Conservation (phyloP, 2,329 filamentous ascomycete species). For the Cytospora leucostoma region DNA sequence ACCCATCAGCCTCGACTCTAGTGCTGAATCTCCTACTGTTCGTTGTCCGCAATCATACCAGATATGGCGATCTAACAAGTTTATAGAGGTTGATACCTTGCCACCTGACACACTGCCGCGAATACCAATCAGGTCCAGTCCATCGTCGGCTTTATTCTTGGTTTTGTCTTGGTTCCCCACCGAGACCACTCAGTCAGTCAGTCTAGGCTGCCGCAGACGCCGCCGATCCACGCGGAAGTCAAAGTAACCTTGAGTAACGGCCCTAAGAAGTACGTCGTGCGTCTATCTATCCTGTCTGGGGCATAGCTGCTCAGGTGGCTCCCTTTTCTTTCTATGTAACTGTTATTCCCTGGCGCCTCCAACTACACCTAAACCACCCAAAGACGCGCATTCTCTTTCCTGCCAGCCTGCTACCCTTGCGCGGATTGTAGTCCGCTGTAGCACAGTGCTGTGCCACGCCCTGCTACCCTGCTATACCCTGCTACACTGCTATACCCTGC, state of each 20-base stretch:
- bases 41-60: neutral
- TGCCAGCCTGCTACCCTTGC: neutral
- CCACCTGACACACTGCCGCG: neutral
- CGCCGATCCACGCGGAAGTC: constrained; percentile 25
- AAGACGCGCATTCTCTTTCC: neutral
- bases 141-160: constrained; percentile 27
- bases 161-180: constrained; percentile 24
- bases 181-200: constrained; percentile 21
- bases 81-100: neutral
- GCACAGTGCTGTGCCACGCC: constrained; percentile 12
- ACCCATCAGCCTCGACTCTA: constrained; percentile 13
- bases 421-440: constrained; percentile 9
- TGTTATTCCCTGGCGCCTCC: constrained; percentile 5
- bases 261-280: constrained; percentile 18
- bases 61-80: constrained; percentile 7
- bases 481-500: constrained; percentile 13
- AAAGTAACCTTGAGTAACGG: constrained; percentile 20
- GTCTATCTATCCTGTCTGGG: constrained; percentile 21
- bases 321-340: neutral
- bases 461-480: too few species aligned
- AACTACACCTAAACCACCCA: neutral
- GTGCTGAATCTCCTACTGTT: constrained; percentile 8
- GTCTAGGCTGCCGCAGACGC: constrained; percentile 26
- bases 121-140: constrained; percentile 1
- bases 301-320: constrained; percentile 17